phyloP scores from a whole-genome alignment of 2,329 filamentous ascomycete genomes.

The Phoma sp. region DNA sequence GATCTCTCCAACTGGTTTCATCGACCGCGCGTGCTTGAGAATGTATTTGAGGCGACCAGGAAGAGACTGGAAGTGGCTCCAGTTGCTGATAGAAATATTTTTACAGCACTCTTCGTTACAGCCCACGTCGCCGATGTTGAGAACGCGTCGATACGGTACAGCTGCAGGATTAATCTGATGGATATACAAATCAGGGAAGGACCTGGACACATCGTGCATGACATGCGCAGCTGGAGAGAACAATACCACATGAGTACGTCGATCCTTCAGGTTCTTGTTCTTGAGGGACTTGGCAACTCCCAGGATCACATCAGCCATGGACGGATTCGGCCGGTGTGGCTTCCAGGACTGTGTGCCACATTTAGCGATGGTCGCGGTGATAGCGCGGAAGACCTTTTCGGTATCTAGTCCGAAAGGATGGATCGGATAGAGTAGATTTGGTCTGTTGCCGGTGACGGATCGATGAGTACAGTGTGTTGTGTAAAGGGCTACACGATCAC shows the following conservation, averaged over 20 bases:
- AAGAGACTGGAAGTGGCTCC: constrained; percentile 31
- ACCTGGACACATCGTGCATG: constrained; percentile 32
- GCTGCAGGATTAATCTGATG: constrained; percentile 39
- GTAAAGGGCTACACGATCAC: constrained; percentile 39
- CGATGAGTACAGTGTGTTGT: constrained; percentile 42
- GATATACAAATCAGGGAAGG: constrained; percentile 28
- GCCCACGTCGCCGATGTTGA: constrained; percentile 17
- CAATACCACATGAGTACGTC: constrained; percentile 36
- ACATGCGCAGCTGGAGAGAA: constrained; percentile 32
- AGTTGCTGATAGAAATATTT: constrained; percentile 37
- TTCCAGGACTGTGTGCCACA: constrained; percentile 33
- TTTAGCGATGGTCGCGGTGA: constrained; percentile 26
- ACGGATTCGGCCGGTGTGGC: constrained; percentile 38
- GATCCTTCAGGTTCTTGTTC: constrained; percentile 16
- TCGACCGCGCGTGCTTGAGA: constrained; percentile 33
- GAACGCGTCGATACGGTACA: constrained; percentile 27
- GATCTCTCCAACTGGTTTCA: constrained; percentile 30
- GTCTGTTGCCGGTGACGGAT: constrained; percentile 32
- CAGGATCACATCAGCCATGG: constrained; percentile 36
- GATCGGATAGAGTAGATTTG: constrained; percentile 35
- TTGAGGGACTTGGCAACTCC: constrained; percentile 32
- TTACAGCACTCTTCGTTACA: constrained; percentile 33
- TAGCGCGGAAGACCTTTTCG: constrained; percentile 23
- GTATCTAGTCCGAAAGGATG: constrained; percentile 19
- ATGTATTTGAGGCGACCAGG: constrained; percentile 32